Evolutionary conservation across 208 protist genomes (phyloP), one percentile per base, ranked within the genome.

Genomic region (Blastocrithidia nonstop): DNA sequence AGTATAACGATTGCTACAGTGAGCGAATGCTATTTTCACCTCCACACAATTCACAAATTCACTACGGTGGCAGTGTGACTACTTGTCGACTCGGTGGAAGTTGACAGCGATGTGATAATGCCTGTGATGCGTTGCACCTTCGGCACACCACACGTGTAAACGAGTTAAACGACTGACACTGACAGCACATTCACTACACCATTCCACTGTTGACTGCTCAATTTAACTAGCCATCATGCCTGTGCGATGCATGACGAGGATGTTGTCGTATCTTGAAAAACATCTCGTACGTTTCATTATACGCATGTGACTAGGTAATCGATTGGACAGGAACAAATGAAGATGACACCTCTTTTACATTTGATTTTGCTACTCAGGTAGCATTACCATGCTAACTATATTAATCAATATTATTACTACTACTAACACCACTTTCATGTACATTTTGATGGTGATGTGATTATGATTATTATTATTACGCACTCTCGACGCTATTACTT

Each of bases 101-200:
- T 13, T 45, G 38, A 32, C 50, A 27, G 6, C 71, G 57, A 41
- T 76, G 57, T 39, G 79, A 88, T 0, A 39, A 36, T 1, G 58
- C 17, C 38, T 61, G 51, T 8, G 57, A 19, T 21, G 68, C 57
- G 13, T 53, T 57, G 31, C 79, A 88, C 4, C 57, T 49, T 16
- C 46, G 45, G 38, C 79, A 88, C 6, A 44, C 45, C 13, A 32
- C 44, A 15, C 56, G 24, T 16, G 21, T 42, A n/a, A 76, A 27
- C 40, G 66, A 50, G 42, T 84, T 88, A 54, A 68, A 77, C 0
- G 61, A 58, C 13, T 66, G 57, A 32, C 79, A 88, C 4, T 63
- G 20, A 24, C 24, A 41, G 45, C 79, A 88, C 57, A 71, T 60
- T 75, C 79, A 88, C 50, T 82, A 61, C 21, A 79, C 40, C 1